Base-by-base conservation (phyloP, 2,329 filamentous ascomycete genomes). In the Metarhizium anisopliae region DNA sequence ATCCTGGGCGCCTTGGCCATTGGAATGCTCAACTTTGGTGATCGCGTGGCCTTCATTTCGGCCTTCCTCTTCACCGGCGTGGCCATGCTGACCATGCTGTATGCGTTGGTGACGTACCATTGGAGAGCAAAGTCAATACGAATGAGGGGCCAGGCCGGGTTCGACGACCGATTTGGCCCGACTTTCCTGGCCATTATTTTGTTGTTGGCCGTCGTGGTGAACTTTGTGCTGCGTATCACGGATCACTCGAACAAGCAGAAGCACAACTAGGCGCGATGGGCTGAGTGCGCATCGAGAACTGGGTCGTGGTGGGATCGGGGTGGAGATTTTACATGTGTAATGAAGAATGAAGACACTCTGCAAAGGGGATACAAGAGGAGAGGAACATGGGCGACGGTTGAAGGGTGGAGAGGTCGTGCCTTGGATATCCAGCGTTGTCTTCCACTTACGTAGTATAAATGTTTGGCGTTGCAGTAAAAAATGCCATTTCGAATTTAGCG, bases 21-120 rank as follows among this genome's bases (percentile, higher is more conserved):
- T 64, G 94, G 94, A 64, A 91, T 99, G 70, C 85, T 99, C 67
- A 99, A 99, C 79, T 99, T 99, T 66, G 94, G 94, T 69, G 94
- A 99, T 74, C 86, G 85, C 61, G 85, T 95, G 55, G 93, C 93
- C 65, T 94, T 94, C 70, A 96, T 97, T 73, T 93, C 87, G 59
- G 91, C 94, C 55, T 92, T 90, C 54, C 79, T 96, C 54, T 99
- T 99, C 77, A 97, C 94, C 1, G 77, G 91, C 63, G 93, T 99
- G 55, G 90, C 93, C 60, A 93, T 99, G 84, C 83, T 88, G 54
- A 90, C 92, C 49, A 96, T 99, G 91, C 76, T 95, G 47, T 99
- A 99, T 71, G 94, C 94, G 6, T 78, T 99, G 11, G 81, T 90
- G 59, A 97, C 93, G 36, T 99, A 96, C 74, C 94, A 99, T 71